These are phyloP conservation scores for Protomyces macrosporus DNA, from an alignment of 1,139 yeast species.

Conservation along the genomic window DNA sequence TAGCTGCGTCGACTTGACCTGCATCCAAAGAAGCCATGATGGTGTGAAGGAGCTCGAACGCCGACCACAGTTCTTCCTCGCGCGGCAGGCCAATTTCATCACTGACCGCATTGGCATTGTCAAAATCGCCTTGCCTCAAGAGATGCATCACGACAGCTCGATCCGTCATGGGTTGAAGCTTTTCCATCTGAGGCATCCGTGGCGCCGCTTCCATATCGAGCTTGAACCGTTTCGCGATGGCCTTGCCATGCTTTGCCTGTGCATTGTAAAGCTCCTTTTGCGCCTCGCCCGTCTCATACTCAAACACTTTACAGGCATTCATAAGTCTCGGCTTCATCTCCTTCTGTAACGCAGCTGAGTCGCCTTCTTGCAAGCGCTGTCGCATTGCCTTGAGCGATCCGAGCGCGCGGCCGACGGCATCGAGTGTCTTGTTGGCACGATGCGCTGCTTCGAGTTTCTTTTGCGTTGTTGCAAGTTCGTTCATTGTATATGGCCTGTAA, in stretches of 20 bases:
- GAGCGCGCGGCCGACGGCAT: not conserved
- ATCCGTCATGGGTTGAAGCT: constrained; percentile 9
- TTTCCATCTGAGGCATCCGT: constrained; percentile 2
- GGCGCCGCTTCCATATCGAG: constrained; percentile 36
- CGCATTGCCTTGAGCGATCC: not conserved
- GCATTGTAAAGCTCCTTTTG: constrained; percentile 39
- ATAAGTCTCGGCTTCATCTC: not conserved
- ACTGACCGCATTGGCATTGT: constrained; percentile 39
- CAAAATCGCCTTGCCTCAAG: constrained; percentile 45
- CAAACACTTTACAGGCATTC: not conserved
- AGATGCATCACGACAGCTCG: constrained; percentile 45
- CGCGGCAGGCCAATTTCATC: constrained; percentile 39
- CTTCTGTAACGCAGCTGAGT: not conserved
- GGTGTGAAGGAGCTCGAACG: constrained; percentile 40
- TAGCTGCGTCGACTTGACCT: constrained; percentile 41
- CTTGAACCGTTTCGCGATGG: constrained; percentile 36
- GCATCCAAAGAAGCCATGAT: constrained; percentile 38
- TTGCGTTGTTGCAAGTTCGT: constrained; percentile 4
- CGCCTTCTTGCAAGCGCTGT: not conserved
- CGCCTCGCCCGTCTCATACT: constrained; percentile 30
- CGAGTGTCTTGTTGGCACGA: not conserved
- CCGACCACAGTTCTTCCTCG: constrained; percentile 37
- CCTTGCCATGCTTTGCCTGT: constrained; percentile 38
- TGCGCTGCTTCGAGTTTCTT: constrained; percentile 7
- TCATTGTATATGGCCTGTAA: not conserved